A percentile compares a stretch with the other conserved stretches of the same genome.
Evolutionary conservation across 192 early-diverging fungal genomes (phyloP).

Genomic region (Coemansia asiatica): DNA sequence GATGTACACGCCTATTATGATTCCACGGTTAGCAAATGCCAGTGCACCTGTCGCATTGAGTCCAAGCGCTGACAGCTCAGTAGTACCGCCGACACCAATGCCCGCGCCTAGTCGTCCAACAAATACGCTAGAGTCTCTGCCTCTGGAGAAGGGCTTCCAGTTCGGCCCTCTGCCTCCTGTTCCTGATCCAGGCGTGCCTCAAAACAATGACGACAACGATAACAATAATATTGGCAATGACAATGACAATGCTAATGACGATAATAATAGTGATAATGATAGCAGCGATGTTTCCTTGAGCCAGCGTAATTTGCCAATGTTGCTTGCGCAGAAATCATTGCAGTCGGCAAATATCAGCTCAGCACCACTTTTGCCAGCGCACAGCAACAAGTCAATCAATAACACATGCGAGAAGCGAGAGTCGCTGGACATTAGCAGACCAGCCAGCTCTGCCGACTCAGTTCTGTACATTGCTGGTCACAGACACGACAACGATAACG

Average conservation of each 20-base stretch:
- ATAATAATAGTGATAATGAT: neutral
- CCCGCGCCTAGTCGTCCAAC: slow-evolving; percentile 9
- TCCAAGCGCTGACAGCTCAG: slow-evolving; percentile 8
- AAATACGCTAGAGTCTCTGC: slow-evolving; percentile 12
- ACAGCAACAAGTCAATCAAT: neutral
- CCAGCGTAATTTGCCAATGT: neutral
- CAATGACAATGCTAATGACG: neutral
- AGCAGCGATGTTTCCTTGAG: neutral
- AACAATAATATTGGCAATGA: no score
- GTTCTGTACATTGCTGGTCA: slow-evolving; percentile 19
- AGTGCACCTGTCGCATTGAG: neutral
- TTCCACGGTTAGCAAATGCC: neutral
- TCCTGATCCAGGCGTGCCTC: neutral
- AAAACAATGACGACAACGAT: neutral
- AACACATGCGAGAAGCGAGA: neutral
- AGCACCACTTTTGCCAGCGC: neutral
- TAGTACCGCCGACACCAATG: slow-evolving; percentile 17
- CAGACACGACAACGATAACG: neutral
- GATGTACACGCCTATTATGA: slow-evolving; percentile 4
- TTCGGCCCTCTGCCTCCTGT: slow-evolving; percentile 23
- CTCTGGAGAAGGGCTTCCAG: slow-evolving; percentile 9
- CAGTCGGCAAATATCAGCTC: neutral
- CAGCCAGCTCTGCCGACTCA: slow-evolving; percentile 10
- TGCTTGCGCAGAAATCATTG: neutral
- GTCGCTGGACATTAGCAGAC: neutral